phyloP scores from a whole-genome alignment of 192 early-diverging fungal species.

The Piromyces finnis region DNA sequence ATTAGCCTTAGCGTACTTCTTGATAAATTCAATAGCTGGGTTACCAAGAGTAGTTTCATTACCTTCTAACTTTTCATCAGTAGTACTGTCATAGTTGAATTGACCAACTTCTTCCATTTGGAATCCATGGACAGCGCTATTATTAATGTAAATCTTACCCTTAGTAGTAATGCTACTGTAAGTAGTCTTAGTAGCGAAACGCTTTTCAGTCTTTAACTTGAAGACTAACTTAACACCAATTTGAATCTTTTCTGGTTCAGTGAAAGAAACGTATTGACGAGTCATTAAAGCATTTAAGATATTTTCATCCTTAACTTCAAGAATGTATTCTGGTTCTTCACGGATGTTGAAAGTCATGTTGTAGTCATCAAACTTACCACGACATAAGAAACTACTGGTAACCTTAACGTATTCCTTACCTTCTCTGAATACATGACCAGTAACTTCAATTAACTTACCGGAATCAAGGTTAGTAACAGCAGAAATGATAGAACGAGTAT shows the following conservation, averaged over 20 bases:
- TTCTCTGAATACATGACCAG: conserved; percentile 32
- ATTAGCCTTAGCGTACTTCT: conserved; percentile 65
- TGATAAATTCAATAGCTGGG: conserved; percentile 74
- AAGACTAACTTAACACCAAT: conserved; percentile 48
- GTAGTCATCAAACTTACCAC: conserved; percentile 75
- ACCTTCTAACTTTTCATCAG: conserved; percentile 12
- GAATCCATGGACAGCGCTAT: conserved; percentile 59
- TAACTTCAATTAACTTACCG: conserved; percentile 83
- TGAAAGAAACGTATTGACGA: conserved; percentile 46
- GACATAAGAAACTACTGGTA: conserved; percentile 78
- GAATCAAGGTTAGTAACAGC: conserved; percentile 78
- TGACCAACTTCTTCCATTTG: conserved; percentile 51
- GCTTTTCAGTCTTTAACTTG: conserved; percentile 49
- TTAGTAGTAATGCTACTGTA: conserved; percentile 14
- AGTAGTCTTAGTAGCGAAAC: conserved; percentile 32
- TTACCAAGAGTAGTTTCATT: conserved; percentile 50
- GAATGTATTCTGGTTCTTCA: conserved; percentile 55
- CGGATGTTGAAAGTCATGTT: conserved; percentile 72
- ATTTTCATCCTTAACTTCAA: conserved; percentile 69
- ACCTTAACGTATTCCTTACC: conserved; percentile 56
- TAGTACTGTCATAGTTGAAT: conserved; percentile 44
- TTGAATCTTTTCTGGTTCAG: conserved; percentile 22
- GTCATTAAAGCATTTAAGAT: conserved; percentile 78
- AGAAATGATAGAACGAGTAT: conserved; percentile 64
- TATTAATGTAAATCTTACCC: conserved; percentile 23